These are phyloP conservation scores for Tolypocladium ovalisporum DNA, from an alignment of 2,329 filamentous ascomycete genomes.

Conservation along the genomic window DNA sequence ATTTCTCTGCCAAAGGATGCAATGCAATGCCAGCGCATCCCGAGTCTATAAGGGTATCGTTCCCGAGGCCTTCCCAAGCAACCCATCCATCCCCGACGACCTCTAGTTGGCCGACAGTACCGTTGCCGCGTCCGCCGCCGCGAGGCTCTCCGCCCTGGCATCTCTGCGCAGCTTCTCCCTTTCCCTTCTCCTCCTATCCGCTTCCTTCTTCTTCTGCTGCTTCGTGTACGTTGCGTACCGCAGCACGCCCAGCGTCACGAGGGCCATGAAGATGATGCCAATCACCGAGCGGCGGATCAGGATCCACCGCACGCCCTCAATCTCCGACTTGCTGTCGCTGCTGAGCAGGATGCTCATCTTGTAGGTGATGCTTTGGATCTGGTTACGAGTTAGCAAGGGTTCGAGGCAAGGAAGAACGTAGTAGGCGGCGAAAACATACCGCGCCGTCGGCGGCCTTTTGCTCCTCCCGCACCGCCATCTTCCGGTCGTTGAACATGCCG, in stretches of 20 bases:
- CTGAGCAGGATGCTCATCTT: conserved; percentile 87
- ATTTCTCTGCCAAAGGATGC: neutral
- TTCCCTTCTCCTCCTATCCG: conserved; percentile 29
- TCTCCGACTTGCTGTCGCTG: conserved; percentile 83
- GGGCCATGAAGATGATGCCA: conserved; percentile 56
- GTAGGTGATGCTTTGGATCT: conserved; percentile 92
- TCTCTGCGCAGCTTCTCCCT: conserved; percentile 31
- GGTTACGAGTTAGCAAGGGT: neutral
- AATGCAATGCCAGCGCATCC: neutral
- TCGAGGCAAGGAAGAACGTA: neutral
- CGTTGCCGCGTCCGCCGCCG: conserved; percentile 41
- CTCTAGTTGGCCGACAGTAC: conserved; percentile 45
- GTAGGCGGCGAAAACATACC: conserved; percentile 31
- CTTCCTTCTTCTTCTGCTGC: conserved; percentile 37
- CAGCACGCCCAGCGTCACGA: conserved; percentile 47
- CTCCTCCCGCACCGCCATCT: conserved; percentile 82
- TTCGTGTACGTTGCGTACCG: conserved; percentile 48
- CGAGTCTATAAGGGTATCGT: neutral
- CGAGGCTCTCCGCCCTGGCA: conserved; percentile 32
- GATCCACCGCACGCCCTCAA: conserved; percentile 86
- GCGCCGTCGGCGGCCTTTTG: conserved; percentile 75
- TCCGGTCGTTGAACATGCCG: conserved; percentile 91
- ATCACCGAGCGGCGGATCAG: conserved; percentile 52
- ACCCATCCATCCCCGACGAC: neutral
- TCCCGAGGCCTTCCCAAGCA: neutral